Evolutionary conservation across 495 filamentous ascomycete species (phyloP).

Genomic region (Melanomma pulvis-pyrius): DNA sequence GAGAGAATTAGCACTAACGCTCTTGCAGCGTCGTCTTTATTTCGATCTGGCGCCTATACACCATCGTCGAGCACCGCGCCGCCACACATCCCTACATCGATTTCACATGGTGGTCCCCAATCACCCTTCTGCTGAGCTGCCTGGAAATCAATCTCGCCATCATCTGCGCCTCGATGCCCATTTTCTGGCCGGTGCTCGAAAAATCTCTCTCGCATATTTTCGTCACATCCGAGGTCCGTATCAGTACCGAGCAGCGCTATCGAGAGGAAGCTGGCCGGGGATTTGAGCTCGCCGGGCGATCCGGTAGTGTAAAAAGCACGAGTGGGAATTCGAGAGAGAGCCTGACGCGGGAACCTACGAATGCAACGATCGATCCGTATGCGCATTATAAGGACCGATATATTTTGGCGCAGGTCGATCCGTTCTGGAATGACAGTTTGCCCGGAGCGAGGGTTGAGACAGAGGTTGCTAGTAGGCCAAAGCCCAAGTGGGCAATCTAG

Average conservation of each 20-base stretch:
- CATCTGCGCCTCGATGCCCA: conserved; percentile 29
- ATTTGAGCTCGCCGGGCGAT: background rate
- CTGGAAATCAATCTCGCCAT: conserved; percentile 35
- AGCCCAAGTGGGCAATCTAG: conserved; percentile 20
- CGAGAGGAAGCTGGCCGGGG: conserved; percentile 3
- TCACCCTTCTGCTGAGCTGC: conserved; percentile 24
- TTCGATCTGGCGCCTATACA: conserved; percentile 26
- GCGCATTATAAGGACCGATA: conserved; percentile 27
- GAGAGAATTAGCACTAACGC: background rate
- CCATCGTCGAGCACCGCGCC: conserved; percentile 22
- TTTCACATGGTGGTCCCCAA: conserved; percentile 29
- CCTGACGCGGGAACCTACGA: conserved; percentile 6
- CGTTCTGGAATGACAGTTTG: background rate
- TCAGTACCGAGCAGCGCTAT: conserved; percentile 17
- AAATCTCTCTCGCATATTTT: conserved; percentile 24
- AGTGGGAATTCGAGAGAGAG: conserved; percentile 14
- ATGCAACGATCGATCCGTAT: background rate
- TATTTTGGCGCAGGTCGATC: conserved; percentile 20
- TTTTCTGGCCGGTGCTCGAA: conserved; percentile 35
- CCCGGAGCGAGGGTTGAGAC: conserved; percentile 4
- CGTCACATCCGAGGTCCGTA: conserved; percentile 30
- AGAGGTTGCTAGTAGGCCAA: conserved; percentile 13
- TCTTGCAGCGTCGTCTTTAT: conserved; percentile 17
- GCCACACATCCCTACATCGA: conserved; percentile 28
- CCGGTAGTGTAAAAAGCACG: conserved; percentile 11